Evolutionary conservation across 2,329 filamentous ascomycete species (phyloP).

Genomic region (Byssothecium circinans): DNA sequence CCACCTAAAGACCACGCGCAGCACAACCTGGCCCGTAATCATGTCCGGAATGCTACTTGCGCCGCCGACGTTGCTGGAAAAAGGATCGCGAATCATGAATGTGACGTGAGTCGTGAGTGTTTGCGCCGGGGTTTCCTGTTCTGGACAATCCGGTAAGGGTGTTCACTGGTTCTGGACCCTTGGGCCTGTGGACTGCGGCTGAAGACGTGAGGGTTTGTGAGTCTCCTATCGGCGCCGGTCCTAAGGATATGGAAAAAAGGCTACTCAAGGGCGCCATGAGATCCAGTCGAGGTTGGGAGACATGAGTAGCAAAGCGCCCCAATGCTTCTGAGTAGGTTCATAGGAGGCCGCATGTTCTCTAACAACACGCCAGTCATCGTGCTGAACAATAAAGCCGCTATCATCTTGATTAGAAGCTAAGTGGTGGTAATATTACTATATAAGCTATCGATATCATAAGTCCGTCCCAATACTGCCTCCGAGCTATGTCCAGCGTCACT

Average conservation of each 20-base stretch:
- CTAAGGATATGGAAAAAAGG: slow-evolving; percentile 5
- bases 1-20: slow-evolving; percentile 1
- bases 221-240: slow-evolving; percentile 20
- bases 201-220: not conserved
- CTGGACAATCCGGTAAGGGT: slow-evolving; percentile 17
- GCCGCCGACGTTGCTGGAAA: slow-evolving; percentile 20
- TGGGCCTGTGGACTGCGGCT: too few relatives aligned
- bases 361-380: not conserved
- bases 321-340: too few relatives aligned
- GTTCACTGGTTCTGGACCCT: too few relatives aligned
- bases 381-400: not conserved
- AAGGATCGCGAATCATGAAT: slow-evolving; percentile 10
- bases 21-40: slow-evolving; percentile 6
- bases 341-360: too few relatives aligned
- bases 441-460: slow-evolving; percentile 16
- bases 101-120: slow-evolving; percentile 3
- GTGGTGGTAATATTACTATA: slow-evolving; percentile 12
- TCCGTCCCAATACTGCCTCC: too few relatives aligned
- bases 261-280: too few relatives aligned
- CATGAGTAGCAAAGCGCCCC: too few relatives aligned
- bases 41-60: not conserved
- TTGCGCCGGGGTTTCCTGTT: slow-evolving; percentile 26
- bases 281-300: too few relatives aligned
- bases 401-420: slow-evolving; percentile 1
- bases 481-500: too few relatives aligned